Base-by-base conservation (phyloP, 306 rosid genomes). In the Styphnolobium japonicum region DNA sequence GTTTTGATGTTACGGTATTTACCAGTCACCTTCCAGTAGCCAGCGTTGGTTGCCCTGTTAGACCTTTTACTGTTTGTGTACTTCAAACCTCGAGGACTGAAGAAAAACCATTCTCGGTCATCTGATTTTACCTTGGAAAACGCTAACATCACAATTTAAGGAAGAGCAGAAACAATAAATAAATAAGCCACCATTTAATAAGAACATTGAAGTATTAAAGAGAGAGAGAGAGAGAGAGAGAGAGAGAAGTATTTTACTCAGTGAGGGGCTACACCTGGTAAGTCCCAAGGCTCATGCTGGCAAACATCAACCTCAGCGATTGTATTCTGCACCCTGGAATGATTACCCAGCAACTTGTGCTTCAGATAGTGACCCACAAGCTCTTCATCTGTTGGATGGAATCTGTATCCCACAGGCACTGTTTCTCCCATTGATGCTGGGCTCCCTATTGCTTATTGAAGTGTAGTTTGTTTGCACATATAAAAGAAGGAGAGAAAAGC, bases 1-100 rank as follows among this genome's bases (percentile, higher is more conserved):
- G 10, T 74, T 78, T 16, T 84, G 68, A 90, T 58, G 0, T 7
- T 2, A 53, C 88, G 71, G 10, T 87, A 88, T 18, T 3, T 22
- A 3, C 94, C 90, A 1, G 94, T 92, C 68, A 49, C 14, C 67
- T 92, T 92, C 97, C 97, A 90, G 73, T 1, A 90, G 6, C 97
- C 97, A 5, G 25, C 1, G 4, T 2, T 0, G 0, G 94, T 90
- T 55, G 76, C 5, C 83, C 94, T 81, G 53, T 81, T 81, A 15
- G 11, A 6, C 21, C 84, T 70, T 0, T 2, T 34, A 15, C 81
- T 78, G 1, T 76, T 86, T 33, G 42, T 0, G 39, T 57, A 23
- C 85, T 80, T 90, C 66, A 37, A 84, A 5, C 42, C 68, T 1
- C 9, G 77, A 6, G 53, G 80, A 68, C 77, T 64, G 39, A 90